phyloP scores from a whole-genome alignment of 202 grass and related monocot species.

The Cymbopogon flexuosus region DNA sequence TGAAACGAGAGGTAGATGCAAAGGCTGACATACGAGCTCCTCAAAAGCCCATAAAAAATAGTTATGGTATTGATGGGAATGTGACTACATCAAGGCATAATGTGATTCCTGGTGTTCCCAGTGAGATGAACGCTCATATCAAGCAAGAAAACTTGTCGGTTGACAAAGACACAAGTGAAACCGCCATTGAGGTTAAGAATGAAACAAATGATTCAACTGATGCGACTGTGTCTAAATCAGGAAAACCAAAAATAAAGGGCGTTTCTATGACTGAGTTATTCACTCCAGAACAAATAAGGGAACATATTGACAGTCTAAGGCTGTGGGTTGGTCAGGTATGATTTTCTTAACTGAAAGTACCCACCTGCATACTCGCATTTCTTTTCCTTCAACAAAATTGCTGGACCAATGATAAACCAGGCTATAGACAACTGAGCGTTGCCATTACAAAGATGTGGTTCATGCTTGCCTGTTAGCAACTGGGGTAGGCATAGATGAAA shows the following conservation, averaged over 20 bases:
- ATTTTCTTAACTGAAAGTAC: conserved; percentile 12
- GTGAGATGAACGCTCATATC: conserved; percentile 47
- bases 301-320: conserved; percentile 83
- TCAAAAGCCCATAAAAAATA: conserved; percentile 40
- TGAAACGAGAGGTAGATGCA: conserved; percentile 53
- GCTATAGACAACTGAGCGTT: not conserved
- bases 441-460: conserved; percentile 14
- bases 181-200: conserved; percentile 55
- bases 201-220: conserved; percentile 64
- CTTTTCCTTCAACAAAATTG: not conserved
- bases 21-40: conserved; percentile 46
- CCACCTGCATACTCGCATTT: conserved; percentile 16
- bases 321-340: conserved; percentile 95
- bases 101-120: conserved; percentile 48
- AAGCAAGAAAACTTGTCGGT: conserved; percentile 62
- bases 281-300: conserved; percentile 83
- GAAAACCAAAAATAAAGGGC: conserved; percentile 97
- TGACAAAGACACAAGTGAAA: conserved; percentile 55
- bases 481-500: not conserved
- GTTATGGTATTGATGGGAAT: conserved; percentile 51
- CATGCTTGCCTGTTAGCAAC: conserved; percentile 5
- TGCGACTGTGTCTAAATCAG: conserved; percentile 69
- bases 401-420: conserved; percentile 20
- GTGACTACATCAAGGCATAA: conserved; percentile 37
- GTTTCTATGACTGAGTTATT: conserved; percentile 96